Conservation (phyloP, 1,284 basidiomycete species). For the Porodaedalea pini region DNA sequence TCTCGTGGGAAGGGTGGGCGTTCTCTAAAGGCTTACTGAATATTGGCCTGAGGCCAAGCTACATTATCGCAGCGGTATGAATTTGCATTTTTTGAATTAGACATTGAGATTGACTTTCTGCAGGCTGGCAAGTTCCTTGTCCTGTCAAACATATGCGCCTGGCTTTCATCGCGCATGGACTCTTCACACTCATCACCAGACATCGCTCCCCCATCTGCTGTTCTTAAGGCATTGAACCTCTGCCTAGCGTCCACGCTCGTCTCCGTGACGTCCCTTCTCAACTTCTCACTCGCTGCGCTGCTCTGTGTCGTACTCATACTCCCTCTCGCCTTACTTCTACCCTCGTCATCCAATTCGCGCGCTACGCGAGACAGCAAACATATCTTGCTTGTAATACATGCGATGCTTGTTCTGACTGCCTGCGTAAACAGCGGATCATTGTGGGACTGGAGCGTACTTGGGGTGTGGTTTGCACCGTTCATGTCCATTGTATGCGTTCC, state of each 20-base stretch:
- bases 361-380: slow-evolving; percentile 38
- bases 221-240: slow-evolving; percentile 71
- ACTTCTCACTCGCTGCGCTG: slow-evolving; percentile 80
- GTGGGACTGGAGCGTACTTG: slow-evolving; percentile 68
- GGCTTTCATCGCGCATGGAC: slow-evolving; percentile 24
- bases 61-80: slow-evolving; percentile 1
- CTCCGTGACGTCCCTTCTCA: slow-evolving; percentile 81
- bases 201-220: slow-evolving; percentile 40
- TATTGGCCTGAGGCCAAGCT: slow-evolving; percentile 2
- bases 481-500: slow-evolving; percentile 69
- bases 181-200: slow-evolving; percentile 20
- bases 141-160: slow-evolving; percentile 24
- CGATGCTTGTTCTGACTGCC: slow-evolving; percentile 56
- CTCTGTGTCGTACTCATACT: slow-evolving; percentile 61
- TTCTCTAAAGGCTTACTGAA: slow-evolving; percentile 7
- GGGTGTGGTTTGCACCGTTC: slow-evolving; percentile 75
- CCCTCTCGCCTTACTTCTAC: slow-evolving; percentile 51
- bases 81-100: not conserved
- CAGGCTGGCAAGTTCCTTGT: slow-evolving; percentile 11
- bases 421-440: slow-evolving; percentile 38
- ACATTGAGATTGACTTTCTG: not conserved
- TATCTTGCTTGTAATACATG: slow-evolving; percentile 43
- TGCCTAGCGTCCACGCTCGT: slow-evolving; percentile 80
- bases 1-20: slow-evolving; percentile 44
- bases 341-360: slow-evolving; percentile 26